A percentile compares a stretch with the other conserved stretches of the same genome.
Conservation (phyloP, 2,329 filamentous ascomycete species). For the Aureobasidium musti region DNA sequence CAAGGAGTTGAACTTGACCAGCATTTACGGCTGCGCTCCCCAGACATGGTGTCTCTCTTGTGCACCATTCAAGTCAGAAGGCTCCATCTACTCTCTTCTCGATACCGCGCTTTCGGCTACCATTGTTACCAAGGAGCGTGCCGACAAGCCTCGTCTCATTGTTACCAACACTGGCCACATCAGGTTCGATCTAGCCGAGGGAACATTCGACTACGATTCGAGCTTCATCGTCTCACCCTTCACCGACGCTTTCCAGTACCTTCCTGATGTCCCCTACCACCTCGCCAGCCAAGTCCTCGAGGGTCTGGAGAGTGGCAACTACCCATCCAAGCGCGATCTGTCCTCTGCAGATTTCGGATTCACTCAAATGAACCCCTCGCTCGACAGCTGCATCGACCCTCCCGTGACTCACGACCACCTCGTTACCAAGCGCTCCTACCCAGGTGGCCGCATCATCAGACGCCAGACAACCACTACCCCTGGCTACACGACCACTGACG, state of each 20-base stretch:
- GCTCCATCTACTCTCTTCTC: conserved; percentile 59
- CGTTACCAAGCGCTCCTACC: conserved; percentile 38
- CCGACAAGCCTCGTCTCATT: conserved; percentile 48
- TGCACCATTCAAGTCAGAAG: conserved; percentile 54
- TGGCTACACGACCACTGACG: conserved; percentile 59
- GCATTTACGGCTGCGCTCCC: conserved; percentile 59
- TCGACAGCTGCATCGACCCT: conserved; percentile 56
- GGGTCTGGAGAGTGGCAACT: conserved; percentile 50
- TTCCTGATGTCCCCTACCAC: conserved; percentile 55
- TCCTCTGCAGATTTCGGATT: conserved; percentile 43
- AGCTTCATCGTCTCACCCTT: conserved; percentile 56
- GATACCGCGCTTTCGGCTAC: conserved; percentile 38
- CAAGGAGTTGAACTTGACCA: conserved; percentile 57
- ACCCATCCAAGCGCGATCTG: conserved; percentile 42
- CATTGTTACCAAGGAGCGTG: conserved; percentile 27
- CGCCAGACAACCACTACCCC: conserved; percentile 50
- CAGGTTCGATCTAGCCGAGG: conserved; percentile 64
- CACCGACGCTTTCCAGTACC: conserved; percentile 55
- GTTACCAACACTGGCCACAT: conserved; percentile 59
- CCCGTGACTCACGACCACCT: conserved; percentile 40
- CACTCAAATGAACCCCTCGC: conserved; percentile 36
- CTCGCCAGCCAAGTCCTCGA: conserved; percentile 47
- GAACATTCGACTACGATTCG: conserved; percentile 57
- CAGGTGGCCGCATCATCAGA: conserved; percentile 50
- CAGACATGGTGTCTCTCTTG: conserved; percentile 61